Evolutionary conservation across 768 basidiomycete species (phyloP).

Genomic region (Trametes meyenii): DNA sequence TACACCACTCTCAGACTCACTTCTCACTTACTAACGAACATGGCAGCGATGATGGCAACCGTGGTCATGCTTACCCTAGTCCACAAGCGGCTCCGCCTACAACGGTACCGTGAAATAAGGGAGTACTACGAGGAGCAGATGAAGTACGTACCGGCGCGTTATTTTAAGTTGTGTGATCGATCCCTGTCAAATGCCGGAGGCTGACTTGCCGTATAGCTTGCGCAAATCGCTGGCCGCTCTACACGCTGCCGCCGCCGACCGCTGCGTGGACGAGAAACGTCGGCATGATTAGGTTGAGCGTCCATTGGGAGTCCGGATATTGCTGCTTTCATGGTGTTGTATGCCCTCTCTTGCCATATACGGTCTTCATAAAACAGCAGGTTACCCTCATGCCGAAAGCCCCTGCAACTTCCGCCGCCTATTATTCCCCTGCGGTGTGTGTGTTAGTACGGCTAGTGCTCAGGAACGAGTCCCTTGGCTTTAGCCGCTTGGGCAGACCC

Average conservation of each 20-base stretch:
- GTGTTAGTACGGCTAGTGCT: too few relatives aligned
- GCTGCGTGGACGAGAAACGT: slow-evolving; percentile 6
- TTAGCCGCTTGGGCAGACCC: too few relatives aligned
- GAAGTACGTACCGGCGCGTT: slow-evolving; percentile 21
- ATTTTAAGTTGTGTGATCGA: neutral
- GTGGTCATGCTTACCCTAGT: slow-evolving; percentile 43
- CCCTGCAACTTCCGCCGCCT: too few relatives aligned
- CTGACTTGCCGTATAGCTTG: neutral
- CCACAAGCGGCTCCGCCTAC: slow-evolving; percentile 45
- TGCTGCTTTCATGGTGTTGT: too few relatives aligned
- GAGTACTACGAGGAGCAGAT: slow-evolving; percentile 56
- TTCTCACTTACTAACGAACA: neutral
- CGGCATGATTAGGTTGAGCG: neutral
- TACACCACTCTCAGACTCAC: neutral
- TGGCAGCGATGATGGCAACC: slow-evolving; percentile 41
- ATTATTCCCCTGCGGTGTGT: too few relatives aligned
- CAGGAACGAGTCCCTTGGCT: too few relatives aligned
- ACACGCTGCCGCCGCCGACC: slow-evolving; percentile 25
- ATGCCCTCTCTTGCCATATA: neutral
- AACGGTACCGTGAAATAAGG: slow-evolving; percentile 43
- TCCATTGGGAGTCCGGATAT: neutral
- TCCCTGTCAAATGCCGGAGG: too few relatives aligned
- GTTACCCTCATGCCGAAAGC: too few relatives aligned
- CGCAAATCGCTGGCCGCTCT: slow-evolving; percentile 24
- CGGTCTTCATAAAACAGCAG: neutral